A percentile compares a stretch with the other conserved stretches of the same genome.
Evolutionary conservation across 495 filamentous ascomycete genomes (phyloP).

Genomic region (Pyrenula massariospora): DNA sequence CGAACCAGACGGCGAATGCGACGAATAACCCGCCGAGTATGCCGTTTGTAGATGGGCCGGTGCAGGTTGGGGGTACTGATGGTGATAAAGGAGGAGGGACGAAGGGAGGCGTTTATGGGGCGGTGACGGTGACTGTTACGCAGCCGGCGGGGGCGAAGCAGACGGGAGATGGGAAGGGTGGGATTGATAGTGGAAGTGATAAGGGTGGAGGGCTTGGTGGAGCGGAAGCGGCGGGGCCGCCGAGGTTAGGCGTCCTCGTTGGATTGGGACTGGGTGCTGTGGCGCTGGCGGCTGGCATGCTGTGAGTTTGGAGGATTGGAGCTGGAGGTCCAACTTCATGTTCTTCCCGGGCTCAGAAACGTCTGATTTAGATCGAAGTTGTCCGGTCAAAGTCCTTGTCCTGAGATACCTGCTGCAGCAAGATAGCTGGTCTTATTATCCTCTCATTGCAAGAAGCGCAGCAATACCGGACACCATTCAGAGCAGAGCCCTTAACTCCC

Average conservation of each 20-base stretch:
- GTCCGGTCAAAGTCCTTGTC: too few relatives aligned
- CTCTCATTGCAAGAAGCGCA: too few relatives aligned
- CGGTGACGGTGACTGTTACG: background rate
- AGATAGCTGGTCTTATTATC: too few relatives aligned
- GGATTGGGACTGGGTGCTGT: background rate
- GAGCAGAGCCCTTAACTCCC: too few relatives aligned
- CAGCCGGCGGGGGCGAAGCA: background rate
- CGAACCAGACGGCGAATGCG: background rate
- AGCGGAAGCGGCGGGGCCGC: too few relatives aligned
- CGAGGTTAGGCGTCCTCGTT: background rate
- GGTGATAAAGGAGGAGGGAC: background rate
- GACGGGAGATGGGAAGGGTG: background rate
- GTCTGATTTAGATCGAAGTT: too few relatives aligned
- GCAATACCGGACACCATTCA: too few relatives aligned
- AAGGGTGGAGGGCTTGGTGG: background rate
- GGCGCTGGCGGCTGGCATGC: background rate
- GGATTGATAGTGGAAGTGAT: background rate
- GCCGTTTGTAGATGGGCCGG: background rate
- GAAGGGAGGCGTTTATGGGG: background rate
- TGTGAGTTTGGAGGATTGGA: background rate
- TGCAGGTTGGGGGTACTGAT: background rate
- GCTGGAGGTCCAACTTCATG: too few relatives aligned
- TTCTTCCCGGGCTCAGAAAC: too few relatives aligned
- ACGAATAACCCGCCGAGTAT: background rate
- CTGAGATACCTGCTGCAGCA: too few relatives aligned